Conservation (phyloP, 1,284 basidiomycete species). For the Pseudozyma sp. region DNA sequence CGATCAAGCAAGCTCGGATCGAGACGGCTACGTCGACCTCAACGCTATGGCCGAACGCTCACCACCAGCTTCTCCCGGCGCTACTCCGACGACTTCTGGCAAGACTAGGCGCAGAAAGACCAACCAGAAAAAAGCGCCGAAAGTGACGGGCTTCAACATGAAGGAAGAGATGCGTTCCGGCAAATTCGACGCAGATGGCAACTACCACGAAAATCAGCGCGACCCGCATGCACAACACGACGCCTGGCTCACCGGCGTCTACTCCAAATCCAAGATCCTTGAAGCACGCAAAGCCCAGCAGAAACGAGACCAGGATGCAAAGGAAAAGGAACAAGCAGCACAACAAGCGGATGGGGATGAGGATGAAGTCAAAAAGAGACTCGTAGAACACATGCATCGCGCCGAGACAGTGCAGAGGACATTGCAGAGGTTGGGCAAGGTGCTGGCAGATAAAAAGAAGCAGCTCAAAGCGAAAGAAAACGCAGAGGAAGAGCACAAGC, state of each 20-base stretch:
- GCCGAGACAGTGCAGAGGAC: constrained; percentile 92
- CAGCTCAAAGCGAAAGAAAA: constrained; percentile 72
- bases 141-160: constrained; percentile 98
- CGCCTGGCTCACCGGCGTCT: constrained; percentile 90
- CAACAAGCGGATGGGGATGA: constrained; percentile 79
- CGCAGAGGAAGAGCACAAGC: constrained; percentile 1
- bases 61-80: constrained; percentile 50
- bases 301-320: constrained; percentile 73
- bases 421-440: constrained; percentile 81
- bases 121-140: constrained; percentile 75
- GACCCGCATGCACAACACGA: constrained; percentile 94
- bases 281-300: constrained; percentile 75
- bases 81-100: constrained; percentile 16
- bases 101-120: constrained; percentile 12
- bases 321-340: constrained; percentile 72
- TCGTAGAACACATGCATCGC: constrained; percentile 79
- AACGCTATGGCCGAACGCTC: constrained; percentile 56
- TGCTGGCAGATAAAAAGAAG: constrained; percentile 69
- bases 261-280: constrained; percentile 83
- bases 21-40: constrained; percentile 37
- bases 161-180: constrained; percentile 97
- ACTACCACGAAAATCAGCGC: constrained; percentile 80
- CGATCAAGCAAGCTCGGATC: constrained; percentile 29
- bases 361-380: constrained; percentile 70
- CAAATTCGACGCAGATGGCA: constrained; percentile 91